A percentile compares a stretch with the other conserved stretches of the same genome.
phyloP scores from a whole-genome alignment of 1,284 basidiomycete genomes.

The Rhodotorula sp. region DNA sequence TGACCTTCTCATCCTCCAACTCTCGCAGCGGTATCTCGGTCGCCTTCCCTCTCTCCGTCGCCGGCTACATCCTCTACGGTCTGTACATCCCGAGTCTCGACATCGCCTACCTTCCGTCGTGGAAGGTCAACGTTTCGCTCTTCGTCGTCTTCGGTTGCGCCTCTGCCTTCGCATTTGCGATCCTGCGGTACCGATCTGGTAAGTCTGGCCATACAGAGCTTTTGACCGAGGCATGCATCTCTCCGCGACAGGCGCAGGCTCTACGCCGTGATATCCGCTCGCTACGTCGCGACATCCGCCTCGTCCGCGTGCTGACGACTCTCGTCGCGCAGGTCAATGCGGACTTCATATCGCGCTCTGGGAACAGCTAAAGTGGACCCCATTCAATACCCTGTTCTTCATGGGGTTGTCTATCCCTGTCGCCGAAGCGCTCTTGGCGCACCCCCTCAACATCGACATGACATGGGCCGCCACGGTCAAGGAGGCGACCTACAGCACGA shows the following conservation, averaged over 20 bases:
- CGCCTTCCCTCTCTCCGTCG: slow-evolving; percentile 45
- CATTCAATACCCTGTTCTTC: too few species aligned
- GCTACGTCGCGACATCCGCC: not conserved
- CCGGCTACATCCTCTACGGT: slow-evolving; percentile 25
- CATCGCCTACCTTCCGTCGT: slow-evolving; percentile 19
- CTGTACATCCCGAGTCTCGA: slow-evolving; percentile 25
- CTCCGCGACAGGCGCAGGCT: too few species aligned
- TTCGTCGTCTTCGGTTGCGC: slow-evolving; percentile 23
- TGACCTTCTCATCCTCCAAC: too few species aligned
- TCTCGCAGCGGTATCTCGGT: slow-evolving; percentile 61
- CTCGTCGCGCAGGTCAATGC: slow-evolving; percentile 59
- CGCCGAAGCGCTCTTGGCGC: slow-evolving; percentile 58
- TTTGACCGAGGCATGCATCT: too few species aligned
- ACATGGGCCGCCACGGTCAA: slow-evolving; percentile 69
- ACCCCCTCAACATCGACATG: slow-evolving; percentile 79
- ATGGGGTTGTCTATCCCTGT: not conserved
- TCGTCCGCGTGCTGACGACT: slow-evolving; percentile 65
- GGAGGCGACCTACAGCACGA: slow-evolving; percentile 13
- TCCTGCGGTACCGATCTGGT: slow-evolving; percentile 13
- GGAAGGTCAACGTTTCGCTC: slow-evolving; percentile 22
- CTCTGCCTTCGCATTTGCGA: slow-evolving; percentile 16
- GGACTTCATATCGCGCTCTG: not conserved
- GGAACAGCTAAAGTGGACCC: not conserved
- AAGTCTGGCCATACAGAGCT: not conserved
- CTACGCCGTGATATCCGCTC: too few species aligned